Percentiles rank a stretch among this genome's conserved stretches.
Evolutionary conservation across 176 grass and related monocot genomes (phyloP).

Genomic region (Poa pratensis): DNA sequence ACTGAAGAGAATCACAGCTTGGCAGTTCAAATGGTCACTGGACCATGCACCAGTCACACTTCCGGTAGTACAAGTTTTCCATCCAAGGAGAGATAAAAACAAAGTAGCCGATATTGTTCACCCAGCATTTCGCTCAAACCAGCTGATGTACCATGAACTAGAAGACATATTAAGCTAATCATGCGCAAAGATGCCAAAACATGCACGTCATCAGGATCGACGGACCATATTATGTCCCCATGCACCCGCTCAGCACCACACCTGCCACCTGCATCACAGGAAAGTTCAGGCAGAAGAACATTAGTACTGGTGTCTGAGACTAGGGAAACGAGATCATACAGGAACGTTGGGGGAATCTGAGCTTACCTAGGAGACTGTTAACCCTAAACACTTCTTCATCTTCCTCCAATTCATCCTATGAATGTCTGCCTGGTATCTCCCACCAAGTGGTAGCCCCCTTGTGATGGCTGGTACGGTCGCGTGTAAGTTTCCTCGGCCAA

Average conservation of each 20-base stretch:
- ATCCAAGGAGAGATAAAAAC: background rate
- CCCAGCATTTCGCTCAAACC: background rate
- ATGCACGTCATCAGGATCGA: background rate
- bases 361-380: conserved; percentile 10
- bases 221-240: background rate
- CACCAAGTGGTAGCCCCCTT: background rate
- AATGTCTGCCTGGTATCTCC: background rate
- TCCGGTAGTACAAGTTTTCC: background rate
- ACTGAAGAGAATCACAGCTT: background rate
- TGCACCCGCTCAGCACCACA: background rate
- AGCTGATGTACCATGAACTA: background rate
- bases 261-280: background rate
- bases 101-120: background rate
- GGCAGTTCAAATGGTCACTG: background rate
- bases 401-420: conserved; percentile 14
- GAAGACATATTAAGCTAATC: background rate
- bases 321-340: background rate
- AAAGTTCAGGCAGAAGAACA: background rate
- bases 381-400: background rate
- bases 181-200: background rate
- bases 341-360: background rate
- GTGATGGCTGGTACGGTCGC: background rate
- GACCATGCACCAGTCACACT: background rate
- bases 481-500: background rate
- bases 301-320: background rate